Evolutionary conservation across 768 basidiomycete species (phyloP).

Genomic region (Sporobolomyces pararoseus): DNA sequence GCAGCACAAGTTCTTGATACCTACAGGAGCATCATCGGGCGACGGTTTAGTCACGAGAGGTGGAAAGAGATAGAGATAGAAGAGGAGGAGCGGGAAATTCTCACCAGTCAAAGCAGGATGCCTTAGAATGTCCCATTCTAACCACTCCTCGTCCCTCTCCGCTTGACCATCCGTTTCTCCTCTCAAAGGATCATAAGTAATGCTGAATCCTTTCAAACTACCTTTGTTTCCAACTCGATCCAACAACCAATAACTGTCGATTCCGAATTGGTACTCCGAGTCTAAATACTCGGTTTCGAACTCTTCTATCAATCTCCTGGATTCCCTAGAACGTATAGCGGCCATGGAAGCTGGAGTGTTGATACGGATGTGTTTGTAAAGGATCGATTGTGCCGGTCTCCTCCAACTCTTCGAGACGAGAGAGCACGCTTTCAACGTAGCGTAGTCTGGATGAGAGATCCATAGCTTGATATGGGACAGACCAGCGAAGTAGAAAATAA

Average conservation of each 20-base stretch:
- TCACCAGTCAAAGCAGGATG: constrained; percentile 23
- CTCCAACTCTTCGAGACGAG: constrained; percentile 22
- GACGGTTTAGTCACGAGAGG: no score
- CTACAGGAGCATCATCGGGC: constrained; percentile 3
- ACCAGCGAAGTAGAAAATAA: constrained; percentile 17
- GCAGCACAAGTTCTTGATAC: constrained; percentile 22
- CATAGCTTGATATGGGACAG: constrained; percentile 6
- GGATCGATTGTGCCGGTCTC: constrained; percentile 8
- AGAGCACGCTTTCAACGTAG: constrained; percentile 9
- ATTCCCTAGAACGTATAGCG: constrained; percentile 26
- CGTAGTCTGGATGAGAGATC: constrained; percentile 20
- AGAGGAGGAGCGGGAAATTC: no score
- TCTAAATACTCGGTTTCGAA: constrained; percentile 20
- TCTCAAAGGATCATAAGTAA: constrained; percentile 25
- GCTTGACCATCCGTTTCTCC: constrained; percentile 21
- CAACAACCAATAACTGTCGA: constrained; percentile 31
- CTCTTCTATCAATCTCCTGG: constrained; percentile 12
- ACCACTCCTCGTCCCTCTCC: constrained; percentile 34
- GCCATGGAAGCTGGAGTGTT: background rate
- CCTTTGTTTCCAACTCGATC: constrained; percentile 18
- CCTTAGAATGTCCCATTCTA: constrained; percentile 30
- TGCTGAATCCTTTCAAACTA: constrained; percentile 16
- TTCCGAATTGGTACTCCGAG: constrained; percentile 16
- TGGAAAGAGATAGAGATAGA: no score
- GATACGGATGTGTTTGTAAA: constrained; percentile 28